phyloP scores from a whole-genome alignment of 1,284 basidiomycete species.

The Sporisorium iseilematis-ciliati region DNA sequence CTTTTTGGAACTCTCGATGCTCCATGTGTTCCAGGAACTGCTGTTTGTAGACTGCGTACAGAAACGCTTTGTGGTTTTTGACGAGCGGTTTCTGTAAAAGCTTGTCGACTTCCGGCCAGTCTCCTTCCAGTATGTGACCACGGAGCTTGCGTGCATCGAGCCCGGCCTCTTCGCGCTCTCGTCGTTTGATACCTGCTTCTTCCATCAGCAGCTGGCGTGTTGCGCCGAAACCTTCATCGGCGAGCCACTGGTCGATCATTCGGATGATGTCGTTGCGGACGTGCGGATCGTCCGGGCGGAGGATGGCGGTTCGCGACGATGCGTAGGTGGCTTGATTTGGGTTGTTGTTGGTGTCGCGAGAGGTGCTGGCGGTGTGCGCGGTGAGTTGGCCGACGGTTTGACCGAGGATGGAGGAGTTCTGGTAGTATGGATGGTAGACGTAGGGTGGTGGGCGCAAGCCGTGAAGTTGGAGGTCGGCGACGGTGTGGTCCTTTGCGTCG shows the following conservation, averaged over 20 bases:
- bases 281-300: conserved; percentile 55
- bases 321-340: conserved; percentile 45
- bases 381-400: conserved; percentile 36
- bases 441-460: conserved; percentile 54
- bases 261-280: conserved; percentile 64
- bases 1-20: conserved; percentile 71
- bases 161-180: conserved; percentile 64
- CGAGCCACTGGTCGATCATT: conserved; percentile 71
- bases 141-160: conserved; percentile 70
- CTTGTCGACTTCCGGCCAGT: conserved; percentile 71
- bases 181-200: conserved; percentile 67
- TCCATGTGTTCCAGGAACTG: conserved; percentile 73
- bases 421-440: conserved; percentile 43
- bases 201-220: conserved; percentile 70
- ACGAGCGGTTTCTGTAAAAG: conserved; percentile 70
- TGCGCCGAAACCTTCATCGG: conserved; percentile 69
- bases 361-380: conserved; percentile 25
- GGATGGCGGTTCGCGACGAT: conserved; percentile 57
- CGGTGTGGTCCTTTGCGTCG: conserved; percentile 55
- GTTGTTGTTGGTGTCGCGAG: conserved; percentile 26
- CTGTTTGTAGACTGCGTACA: conserved; percentile 70
- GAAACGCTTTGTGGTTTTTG: conserved; percentile 72
- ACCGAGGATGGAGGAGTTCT: conserved; percentile 45
- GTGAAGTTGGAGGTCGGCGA: conserved; percentile 60
- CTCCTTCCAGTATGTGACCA: conserved; percentile 72